Percentiles rank a stretch among this genome's conserved stretches.
Evolutionary conservation across 106 monocot genomes (phyloP).

Genomic region (Narthecium ossifragum): DNA sequence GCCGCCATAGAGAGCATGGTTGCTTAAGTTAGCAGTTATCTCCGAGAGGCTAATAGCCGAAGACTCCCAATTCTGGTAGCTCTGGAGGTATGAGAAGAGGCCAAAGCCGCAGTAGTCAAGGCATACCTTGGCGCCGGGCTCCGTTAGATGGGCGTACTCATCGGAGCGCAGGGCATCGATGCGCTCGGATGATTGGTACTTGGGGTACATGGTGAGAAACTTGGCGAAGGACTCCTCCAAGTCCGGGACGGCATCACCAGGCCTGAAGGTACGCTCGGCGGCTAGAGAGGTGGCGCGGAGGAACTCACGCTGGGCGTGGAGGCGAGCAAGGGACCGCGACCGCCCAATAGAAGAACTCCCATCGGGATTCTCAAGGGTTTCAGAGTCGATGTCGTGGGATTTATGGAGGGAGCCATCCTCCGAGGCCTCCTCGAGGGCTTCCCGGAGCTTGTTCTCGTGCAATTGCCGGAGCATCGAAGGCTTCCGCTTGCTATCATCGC

Average conservation of each 20-base stretch:
- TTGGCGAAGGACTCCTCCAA: slow-evolving; percentile 50
- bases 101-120: slow-evolving; percentile 98
- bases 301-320: slow-evolving; percentile 87
- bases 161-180: slow-evolving; percentile 58
- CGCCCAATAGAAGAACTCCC: slow-evolving; percentile 34
- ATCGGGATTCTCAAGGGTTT: slow-evolving; percentile 10
- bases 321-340: slow-evolving; percentile 79
- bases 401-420: slow-evolving; percentile 82
- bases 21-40: slow-evolving; percentile 84
- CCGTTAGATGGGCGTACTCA: slow-evolving; percentile 75
- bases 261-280: slow-evolving; percentile 57
- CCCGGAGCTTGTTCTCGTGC: slow-evolving; percentile 76
- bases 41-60: slow-evolving; percentile 77
- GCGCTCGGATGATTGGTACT: slow-evolving; percentile 53
- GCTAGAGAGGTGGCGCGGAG: slow-evolving; percentile 82
- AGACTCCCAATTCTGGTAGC: slow-evolving; percentile 51
- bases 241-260: slow-evolving; percentile 44
- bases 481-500: slow-evolving; percentile 15
- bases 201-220: slow-evolving; percentile 94
- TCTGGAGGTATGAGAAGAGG: slow-evolving; percentile 83
- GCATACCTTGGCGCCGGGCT: slow-evolving; percentile 60
- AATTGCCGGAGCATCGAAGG: slow-evolving; percentile 56
- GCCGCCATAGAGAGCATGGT: slow-evolving; percentile 83
- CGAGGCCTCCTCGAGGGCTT: slow-evolving; percentile 91
- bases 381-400: slow-evolving; percentile 52